Evolutionary conservation across 1,284 basidiomycete species (phyloP).

Genomic region (Apiotrichum gamsii): DNA sequence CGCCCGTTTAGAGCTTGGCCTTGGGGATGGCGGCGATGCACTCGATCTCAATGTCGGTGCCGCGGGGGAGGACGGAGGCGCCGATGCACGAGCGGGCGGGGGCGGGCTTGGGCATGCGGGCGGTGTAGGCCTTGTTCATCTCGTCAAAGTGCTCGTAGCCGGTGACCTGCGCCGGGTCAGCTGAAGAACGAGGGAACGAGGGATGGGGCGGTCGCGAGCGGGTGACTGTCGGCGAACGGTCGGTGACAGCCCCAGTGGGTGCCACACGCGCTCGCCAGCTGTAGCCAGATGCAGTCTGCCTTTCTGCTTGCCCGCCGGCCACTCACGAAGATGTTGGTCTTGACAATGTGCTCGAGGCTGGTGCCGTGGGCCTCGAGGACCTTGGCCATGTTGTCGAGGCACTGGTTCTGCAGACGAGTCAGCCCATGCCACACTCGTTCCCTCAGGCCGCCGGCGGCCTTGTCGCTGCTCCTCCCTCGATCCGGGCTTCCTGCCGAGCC

Average conservation of each 20-base stretch:
- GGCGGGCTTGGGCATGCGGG: conserved; percentile 40
- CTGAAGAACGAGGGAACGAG: neutral
- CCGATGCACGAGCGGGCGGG: conserved; percentile 63
- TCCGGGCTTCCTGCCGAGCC: too few relatives aligned
- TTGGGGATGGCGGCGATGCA: conserved; percentile 50
- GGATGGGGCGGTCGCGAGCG: neutral
- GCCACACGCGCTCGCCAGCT: too few relatives aligned
- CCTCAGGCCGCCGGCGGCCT: neutral
- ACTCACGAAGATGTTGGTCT: conserved; percentile 57
- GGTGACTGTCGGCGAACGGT: neutral
- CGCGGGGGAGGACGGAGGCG: conserved; percentile 54
- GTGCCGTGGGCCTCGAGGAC: conserved; percentile 60
- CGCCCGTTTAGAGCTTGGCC: conserved; percentile 18
- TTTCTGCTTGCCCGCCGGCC: neutral
- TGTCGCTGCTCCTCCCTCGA: too few relatives aligned
- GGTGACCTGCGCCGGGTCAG: conserved; percentile 24
- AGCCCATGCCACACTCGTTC: neutral
- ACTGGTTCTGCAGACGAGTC: conserved; percentile 48
- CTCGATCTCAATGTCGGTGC: conserved; percentile 60
- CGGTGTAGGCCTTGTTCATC: conserved; percentile 26
- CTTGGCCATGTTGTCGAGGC: conserved; percentile 56
- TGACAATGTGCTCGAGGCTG: conserved; percentile 56
- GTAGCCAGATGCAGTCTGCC: neutral
- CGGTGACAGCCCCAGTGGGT: too few relatives aligned
- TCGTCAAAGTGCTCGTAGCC: conserved; percentile 29